Base-by-base conservation (phyloP, 805 yeast genomes). In the Brettanomyces custersianus region DNA sequence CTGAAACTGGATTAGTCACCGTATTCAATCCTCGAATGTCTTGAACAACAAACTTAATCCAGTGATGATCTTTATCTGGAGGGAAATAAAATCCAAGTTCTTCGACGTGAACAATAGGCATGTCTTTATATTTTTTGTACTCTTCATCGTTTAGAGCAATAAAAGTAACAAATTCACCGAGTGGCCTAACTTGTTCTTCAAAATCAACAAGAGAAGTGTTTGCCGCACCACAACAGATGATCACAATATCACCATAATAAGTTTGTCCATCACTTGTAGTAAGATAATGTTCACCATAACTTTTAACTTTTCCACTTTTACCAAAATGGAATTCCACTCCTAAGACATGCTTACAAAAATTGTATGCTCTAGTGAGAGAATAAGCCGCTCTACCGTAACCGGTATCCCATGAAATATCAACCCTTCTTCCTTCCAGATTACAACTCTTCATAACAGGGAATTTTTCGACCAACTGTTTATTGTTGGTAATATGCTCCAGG, bases 1-100 rank as follows among this genome's bases (percentile, higher is more conserved):
- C 40, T 38, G 60, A 50, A 26, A 45, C 41, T 5, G 60, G 53
- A 39, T 60, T 59, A 5, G 40, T 31, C 25, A 42, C 48, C 1
- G 52, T 46, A 30, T 50, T 40, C 10, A 22, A 11, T 9, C 24
- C 24, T 16, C 40, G 35, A 3, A 59, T 50, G 33, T 46, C 34
- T 43, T 48, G 9, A 55, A 46, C 22, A 61, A 41, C 67, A 21
- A 68, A 47, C 41, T 68, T 68, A 44, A 60, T 31, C 13, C 41
- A 38, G 20, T 48, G 56, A 1, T 61, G 53, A 8, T 22, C 11
- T 22, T 8, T 8, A 11, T 22, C 24, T 22, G 24, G 24, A 8
- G 24, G 24, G 24, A 22, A 22, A 11, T 22, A 22, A 11, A 22
- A 22, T 22, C 24, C 24, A 8, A 22, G 10, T 9, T 22, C 24